phyloP scores from a whole-genome alignment of 257 asterid species.

The Solanum chaucha region DNA sequence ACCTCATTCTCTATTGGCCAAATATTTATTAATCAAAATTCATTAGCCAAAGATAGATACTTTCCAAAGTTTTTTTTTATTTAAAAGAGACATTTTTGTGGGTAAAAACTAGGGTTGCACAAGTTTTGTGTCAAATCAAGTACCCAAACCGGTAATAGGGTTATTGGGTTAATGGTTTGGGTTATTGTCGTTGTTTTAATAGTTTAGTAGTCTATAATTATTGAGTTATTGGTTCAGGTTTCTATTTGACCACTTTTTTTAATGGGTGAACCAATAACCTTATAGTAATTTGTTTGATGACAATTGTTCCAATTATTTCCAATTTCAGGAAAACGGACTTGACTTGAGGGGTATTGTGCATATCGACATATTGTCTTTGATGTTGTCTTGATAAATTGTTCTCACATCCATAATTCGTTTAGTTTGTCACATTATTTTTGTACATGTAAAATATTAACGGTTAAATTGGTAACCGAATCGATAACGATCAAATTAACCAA shows the following conservation, averaged over 20 bases:
- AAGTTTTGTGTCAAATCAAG: background rate
- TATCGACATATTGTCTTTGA: background rate
- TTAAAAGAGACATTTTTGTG: background rate
- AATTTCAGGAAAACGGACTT: background rate
- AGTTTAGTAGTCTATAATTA: too few species aligned
- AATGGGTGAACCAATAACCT: too few species aligned
- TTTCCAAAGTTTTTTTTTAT: background rate
- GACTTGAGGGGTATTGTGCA: background rate
- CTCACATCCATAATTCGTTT: background rate
- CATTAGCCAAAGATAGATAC: background rate
- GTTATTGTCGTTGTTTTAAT: too few species aligned
- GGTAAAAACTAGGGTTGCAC: background rate
- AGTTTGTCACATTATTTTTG: background rate
- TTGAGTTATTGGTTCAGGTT: too few species aligned
- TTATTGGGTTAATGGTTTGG: background rate
- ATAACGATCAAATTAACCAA: too few species aligned
- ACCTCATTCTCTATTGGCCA: background rate
- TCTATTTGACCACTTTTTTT: background rate
- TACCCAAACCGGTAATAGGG: too few species aligned
- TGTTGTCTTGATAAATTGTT: background rate
- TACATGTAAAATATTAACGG: too few species aligned
- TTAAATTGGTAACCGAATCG: background rate
- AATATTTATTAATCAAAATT: background rate
- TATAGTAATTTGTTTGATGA: background rate
- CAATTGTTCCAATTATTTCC: too few species aligned